Evolutionary conservation across 1,284 basidiomycete genomes (phyloP), one percentile per base, ranked within the genome.

Genomic region (Neonothopanus nambi): DNA sequence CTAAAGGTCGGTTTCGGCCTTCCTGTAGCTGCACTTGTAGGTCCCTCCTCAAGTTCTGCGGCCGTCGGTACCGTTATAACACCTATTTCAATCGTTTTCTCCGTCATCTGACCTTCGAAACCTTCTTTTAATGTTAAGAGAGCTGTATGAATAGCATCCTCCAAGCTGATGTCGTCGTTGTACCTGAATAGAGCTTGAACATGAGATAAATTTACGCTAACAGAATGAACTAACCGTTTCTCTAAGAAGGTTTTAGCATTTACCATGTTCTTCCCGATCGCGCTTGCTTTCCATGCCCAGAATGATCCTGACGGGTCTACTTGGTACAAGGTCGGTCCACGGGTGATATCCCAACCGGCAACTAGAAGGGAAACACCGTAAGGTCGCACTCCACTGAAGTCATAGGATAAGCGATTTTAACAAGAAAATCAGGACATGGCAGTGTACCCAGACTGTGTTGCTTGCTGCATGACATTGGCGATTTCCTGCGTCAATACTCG

Each of bases 211-310:
- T 21, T 21, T 15, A 26, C 45, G 38, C 65, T 39, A 40, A 54
- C 23, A 45, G 56, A 51, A 54, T 57, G 36, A 57, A 63, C 85
- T 64, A 63, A 94, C 92, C 95, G 84, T 75, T 99, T 99, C 76
- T 99, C 97, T 61, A 99, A 73, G 74, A 99, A 99, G 2, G 97
- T 98, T 75, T 99, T 99, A 50, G 95, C 97, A 67, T 99, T 99
- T 51, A 95, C 87, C 93, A 98, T 98, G 75, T 99, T 99, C 79
- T 99, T 99, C 37, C 97, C 97, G 65, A 99, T 99, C 13, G 97
- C 97, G 67, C 93, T 96, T 12, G 97, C 97, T 73, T 99, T 99
- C 97, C 97, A 99, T 48, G 97, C 95, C 95, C 95, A 98, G 75
- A 94, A 99, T 44, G 93, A 95, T 43, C 97, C 97, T 43, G 94